Conservation (phyloP, 768 basidiomycete species). For the Leccinum sublutescens region DNA sequence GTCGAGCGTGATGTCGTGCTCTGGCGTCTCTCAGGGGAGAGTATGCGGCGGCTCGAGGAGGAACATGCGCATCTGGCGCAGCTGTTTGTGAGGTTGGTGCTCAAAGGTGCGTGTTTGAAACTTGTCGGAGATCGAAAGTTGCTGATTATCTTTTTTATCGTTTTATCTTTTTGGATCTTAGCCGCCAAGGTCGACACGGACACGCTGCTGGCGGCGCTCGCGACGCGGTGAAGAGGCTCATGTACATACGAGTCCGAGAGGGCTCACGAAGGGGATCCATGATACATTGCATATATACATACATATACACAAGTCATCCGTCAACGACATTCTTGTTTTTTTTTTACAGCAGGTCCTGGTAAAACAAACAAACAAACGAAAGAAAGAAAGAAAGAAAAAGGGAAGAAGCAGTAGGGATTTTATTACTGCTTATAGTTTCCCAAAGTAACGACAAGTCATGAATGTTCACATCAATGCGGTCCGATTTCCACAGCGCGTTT, state of each 20-base stretch:
- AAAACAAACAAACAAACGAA: background rate
- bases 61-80: slow-evolving; percentile 69
- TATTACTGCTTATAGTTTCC: background rate
- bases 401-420: background rate
- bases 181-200: slow-evolving; percentile 68
- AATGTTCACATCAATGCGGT: background rate
- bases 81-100: slow-evolving; percentile 61
- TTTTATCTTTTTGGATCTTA: slow-evolving; percentile 20
- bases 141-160: background rate
- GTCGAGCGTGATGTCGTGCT: slow-evolving; percentile 76
- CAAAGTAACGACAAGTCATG: background rate
- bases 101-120: slow-evolving; percentile 57
- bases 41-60: slow-evolving; percentile 58
- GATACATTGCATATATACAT: slow-evolving; percentile 1
- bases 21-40: slow-evolving; percentile 72
- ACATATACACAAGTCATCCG: background rate
- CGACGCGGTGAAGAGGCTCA: slow-evolving; percentile 33
- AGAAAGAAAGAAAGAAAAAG: background rate
- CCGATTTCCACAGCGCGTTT: background rate
- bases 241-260: background rate
- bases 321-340: slow-evolving; percentile 7
- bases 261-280: background rate
- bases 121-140: background rate
- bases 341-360: background rate
- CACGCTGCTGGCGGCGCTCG: slow-evolving; percentile 56